Conservation (phyloP, 2,329 filamentous ascomycete species). For the Aureobasidium zeae region DNA sequence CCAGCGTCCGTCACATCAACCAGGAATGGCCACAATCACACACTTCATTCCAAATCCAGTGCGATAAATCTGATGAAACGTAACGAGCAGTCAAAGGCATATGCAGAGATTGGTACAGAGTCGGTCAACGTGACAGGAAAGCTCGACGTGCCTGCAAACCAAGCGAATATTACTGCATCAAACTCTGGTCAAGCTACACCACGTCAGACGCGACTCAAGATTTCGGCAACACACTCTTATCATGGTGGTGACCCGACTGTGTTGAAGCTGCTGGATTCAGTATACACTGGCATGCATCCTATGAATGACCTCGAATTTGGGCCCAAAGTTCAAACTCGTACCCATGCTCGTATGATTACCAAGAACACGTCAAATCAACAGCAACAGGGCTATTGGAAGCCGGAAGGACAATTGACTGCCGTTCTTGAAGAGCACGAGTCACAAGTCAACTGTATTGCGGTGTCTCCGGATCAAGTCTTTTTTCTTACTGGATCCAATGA, state of each 20-base stretch:
- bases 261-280: constrained; percentile 63
- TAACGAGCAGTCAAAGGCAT: constrained; percentile 49
- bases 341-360: constrained; percentile 52
- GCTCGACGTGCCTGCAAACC: constrained; percentile 37
- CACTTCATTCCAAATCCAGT: constrained; percentile 42
- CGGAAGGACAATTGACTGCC: constrained; percentile 73
- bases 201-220: constrained; percentile 20
- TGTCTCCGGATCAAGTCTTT: constrained; percentile 85
- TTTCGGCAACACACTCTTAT: constrained; percentile 69
- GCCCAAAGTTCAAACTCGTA: constrained; percentile 41
- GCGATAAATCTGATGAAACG: constrained; percentile 53
- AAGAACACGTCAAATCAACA: constrained; percentile 37
- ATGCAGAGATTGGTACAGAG: constrained; percentile 56
- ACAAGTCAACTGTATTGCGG: constrained; percentile 69
- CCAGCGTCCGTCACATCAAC: constrained; percentile 26
- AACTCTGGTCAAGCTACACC: constrained; percentile 18
- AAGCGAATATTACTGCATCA: constrained; percentile 19
- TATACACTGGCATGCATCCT: constrained; percentile 62
- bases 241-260: constrained; percentile 62
- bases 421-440: constrained; percentile 82
- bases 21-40: constrained; percentile 27
- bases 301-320: constrained; percentile 60
- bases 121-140: constrained; percentile 56
- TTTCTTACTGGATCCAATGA: constrained; percentile 93
- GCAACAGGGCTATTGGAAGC: constrained; percentile 62